Evolutionary conservation across 2,329 filamentous ascomycete species (phyloP), one percentile per base, ranked within the genome.

Genomic region (Periconia sp.): DNA sequence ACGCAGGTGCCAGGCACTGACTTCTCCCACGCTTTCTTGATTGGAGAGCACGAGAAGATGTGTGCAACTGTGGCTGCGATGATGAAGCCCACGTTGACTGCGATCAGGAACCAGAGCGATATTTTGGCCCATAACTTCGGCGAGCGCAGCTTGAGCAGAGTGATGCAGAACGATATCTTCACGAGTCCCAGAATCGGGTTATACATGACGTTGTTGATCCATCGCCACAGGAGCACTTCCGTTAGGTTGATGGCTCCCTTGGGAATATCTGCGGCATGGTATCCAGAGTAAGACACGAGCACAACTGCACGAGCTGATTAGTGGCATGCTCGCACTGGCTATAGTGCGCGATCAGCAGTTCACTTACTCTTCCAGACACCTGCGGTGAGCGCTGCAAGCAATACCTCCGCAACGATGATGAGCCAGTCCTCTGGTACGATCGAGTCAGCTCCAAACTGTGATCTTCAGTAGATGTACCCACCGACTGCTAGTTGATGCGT

Each of bases 21-120:
- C 27, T 55, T 62, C 41, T 71, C 57, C 68, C 68, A 73, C 33
- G 61, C 65, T 17, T 45, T 60, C 10, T 50, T 17, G 17, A 70
- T 53, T 1, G 69, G 69, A 20, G 61, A 53, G 50, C 68, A 73
- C 33, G 66, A 63, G 19, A 70, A 59, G 23, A 71, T 60, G 15
- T 47, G 52, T n/a, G 45, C 53, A 17, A 64, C 41, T 1, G 61
- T 48, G 3, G 55, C 56, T 11, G 52, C 54, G 35, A 64, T 48
- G 10, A 52, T 53, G 51, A 58, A 64, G 30, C 45, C 48, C 10
- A 37, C 54, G 23, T 64, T 62, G 3, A 61, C 27, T 3, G 47
- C 35, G 2, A 60, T 42, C 6, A 58, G 56, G 9, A 49, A 41
- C 56, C 58, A 64, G 6, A 64, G 48, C 20, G 45, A 56, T 18